Conservation (phyloP, 73 alveolate genomes). For the Durusdinium trenchii region DNA sequence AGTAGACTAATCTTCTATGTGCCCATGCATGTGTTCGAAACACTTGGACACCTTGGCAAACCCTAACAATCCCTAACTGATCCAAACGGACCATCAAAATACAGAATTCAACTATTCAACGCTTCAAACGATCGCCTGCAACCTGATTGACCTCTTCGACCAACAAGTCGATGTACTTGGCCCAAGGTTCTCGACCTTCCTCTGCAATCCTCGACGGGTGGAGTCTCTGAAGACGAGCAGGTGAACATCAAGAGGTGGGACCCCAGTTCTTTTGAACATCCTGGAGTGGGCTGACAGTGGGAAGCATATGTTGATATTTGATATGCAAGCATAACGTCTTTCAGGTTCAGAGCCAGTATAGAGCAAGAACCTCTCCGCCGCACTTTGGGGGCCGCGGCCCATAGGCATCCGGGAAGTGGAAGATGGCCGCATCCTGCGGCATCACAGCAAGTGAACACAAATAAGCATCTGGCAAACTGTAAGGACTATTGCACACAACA, state of each 20-base stretch:
- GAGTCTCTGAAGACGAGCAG: not conserved
- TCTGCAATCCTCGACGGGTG: constrained; percentile 42
- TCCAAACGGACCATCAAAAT: not conserved
- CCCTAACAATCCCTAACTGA: no score
- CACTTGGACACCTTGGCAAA: no score
- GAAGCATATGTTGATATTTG: no score
- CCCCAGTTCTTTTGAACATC: not conserved
- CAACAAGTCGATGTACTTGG: constrained; percentile 36
- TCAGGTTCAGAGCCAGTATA: not conserved
- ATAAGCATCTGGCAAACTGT: no score
- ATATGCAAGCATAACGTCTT: not conserved
- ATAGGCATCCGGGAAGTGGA: constrained; percentile 83
- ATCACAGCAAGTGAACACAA: no score
- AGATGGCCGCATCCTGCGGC: constrained; percentile 65
- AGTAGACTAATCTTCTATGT: no score
- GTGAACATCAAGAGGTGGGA: not conserved
- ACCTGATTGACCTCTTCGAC: constrained; percentile 37
- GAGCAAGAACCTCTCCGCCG: not conserved
- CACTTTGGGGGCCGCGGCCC: constrained; percentile 8
- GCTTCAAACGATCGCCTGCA: not conserved
- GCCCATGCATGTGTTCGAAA: no score
- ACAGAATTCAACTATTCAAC: not conserved
- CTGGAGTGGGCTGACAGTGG: not conserved
- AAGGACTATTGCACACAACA: no score
- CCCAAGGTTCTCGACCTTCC: constrained; percentile 75